Percentiles rank a stretch among this genome's conserved stretches.
phyloP scores from a whole-genome alignment of 805 yeast species.

The Jamesozyma rosinii region DNA sequence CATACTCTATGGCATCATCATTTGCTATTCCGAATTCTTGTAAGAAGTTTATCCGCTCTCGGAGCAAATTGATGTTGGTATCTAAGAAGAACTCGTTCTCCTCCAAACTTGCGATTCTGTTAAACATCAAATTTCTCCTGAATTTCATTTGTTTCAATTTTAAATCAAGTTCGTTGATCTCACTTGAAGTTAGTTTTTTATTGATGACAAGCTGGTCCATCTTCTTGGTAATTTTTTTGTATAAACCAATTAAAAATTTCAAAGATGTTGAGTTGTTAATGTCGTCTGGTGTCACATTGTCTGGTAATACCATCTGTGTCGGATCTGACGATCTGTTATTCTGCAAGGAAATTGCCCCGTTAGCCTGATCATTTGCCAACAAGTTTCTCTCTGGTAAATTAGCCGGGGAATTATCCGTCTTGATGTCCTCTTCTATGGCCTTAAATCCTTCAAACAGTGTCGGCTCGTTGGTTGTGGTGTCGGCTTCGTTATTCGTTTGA shows the following conservation, averaged over 20 bases:
- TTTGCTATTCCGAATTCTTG: conserved; percentile 33
- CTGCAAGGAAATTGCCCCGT: neutral
- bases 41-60: conserved; percentile 37
- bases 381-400: neutral
- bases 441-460: conserved; percentile 63
- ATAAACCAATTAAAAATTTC: conserved; percentile 31
- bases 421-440: conserved; percentile 34
- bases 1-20: conserved; percentile 6
- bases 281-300: conserved; percentile 2
- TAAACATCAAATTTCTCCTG: conserved; percentile 46
- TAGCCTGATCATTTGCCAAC: neutral
- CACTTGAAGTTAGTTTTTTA: conserved; percentile 55
- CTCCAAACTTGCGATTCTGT: conserved; percentile 51
- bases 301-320: neutral
- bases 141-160: conserved; percentile 44
- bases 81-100: conserved; percentile 51
- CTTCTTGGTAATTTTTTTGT: conserved; percentile 35
- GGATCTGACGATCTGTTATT: neutral
- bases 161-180: conserved; percentile 53
- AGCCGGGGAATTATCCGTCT: conserved; percentile 1
- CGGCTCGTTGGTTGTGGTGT: conserved; percentile 23
- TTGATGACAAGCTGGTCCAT: conserved; percentile 52
- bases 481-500: neutral
- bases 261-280: conserved; percentile 25
- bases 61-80: conserved; percentile 36